Evolutionary conservation across 805 yeast species (phyloP).

Genomic region (Metschnikowia vanudenii): DNA sequence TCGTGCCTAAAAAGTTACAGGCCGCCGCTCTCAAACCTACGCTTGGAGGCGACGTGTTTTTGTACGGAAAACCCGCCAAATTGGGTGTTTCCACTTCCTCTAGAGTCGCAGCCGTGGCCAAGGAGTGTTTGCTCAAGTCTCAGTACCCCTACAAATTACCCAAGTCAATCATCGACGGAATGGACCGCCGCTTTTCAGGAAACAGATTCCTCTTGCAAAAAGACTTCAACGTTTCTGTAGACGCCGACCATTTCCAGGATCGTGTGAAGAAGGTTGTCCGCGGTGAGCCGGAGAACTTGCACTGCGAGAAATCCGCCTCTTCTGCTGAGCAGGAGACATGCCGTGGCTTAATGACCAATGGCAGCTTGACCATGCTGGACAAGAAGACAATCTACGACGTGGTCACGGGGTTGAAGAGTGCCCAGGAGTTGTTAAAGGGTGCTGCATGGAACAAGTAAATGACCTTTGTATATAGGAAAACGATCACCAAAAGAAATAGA

Average conservation of each 20-base stretch:
- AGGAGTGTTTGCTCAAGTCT: slow-evolving; percentile 36
- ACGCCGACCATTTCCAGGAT: slow-evolving; percentile 21
- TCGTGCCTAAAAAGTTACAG: slow-evolving; percentile 18
- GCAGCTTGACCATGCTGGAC: slow-evolving; percentile 25
- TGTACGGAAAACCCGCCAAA: slow-evolving; percentile 36
- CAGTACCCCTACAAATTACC: slow-evolving; percentile 44
- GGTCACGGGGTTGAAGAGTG: slow-evolving; percentile 28
- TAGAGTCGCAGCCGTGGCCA: slow-evolving; percentile 41
- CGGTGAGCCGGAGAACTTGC: slow-evolving; percentile 28
- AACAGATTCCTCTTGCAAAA: slow-evolving; percentile 36
- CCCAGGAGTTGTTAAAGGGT: slow-evolving; percentile 26
- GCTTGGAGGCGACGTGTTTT: slow-evolving; percentile 29
- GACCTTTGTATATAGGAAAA: background rate
- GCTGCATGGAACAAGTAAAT: slow-evolving; percentile 27
- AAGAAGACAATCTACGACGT: slow-evolving; percentile 33
- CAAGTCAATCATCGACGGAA: slow-evolving; percentile 27
- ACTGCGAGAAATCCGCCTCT: background rate
- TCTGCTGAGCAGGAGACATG: slow-evolving; percentile 15
- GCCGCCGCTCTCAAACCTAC: slow-evolving; percentile 21
- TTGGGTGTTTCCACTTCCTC: slow-evolving; percentile 24
- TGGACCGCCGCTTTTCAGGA: slow-evolving; percentile 20
- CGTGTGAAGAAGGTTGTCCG: slow-evolving; percentile 32
- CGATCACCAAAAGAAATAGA: background rate
- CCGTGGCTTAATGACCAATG: slow-evolving; percentile 29
- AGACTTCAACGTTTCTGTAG: slow-evolving; percentile 26